Base-by-base conservation (phyloP, 805 yeast genomes). In the Zygosaccharomyces lentus region DNA sequence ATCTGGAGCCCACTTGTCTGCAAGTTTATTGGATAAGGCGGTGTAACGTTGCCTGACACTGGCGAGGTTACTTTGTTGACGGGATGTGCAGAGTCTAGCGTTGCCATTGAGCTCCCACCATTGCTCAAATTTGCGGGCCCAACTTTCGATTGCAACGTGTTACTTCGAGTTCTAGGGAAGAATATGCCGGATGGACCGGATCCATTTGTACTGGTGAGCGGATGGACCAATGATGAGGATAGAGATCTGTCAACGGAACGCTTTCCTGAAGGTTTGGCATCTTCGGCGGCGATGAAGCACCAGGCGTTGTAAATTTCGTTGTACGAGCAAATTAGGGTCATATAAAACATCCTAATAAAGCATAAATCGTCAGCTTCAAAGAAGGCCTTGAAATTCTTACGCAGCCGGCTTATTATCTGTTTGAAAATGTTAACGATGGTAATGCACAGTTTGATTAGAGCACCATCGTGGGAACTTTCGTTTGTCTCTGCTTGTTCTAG, bases 231-330 rank as follows among this genome's bases (percentile, higher is more conserved):
- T 12, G 43, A 40, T 10, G 37, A 32, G 32, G 43, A 40, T 31
- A 32, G n/a, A 10, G 43, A 40, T 15, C 37, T 31, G 21, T 26
- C 36, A 15, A 31, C 13, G 27, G 37, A 49, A 12, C 43, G 47
- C 19, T 43, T 49, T 17, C 46, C 43, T 9, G 46, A 39, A 9
- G 38, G 29, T 32, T 37, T 46, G 15, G 50, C 50, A 25, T 49
- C 50, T 32, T 49, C 49, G 6, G 54, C 52, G 15, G 55, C 50
- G 24, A 62, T 55, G 31, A 58, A 61, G 45, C 66, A 70, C 72
- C 81, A 82, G 0, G 89, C 85, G 60, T 85, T 85, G 53, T 72
- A 74, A 41, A 85, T 67, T 61, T 85, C 93, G 45, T 76, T 75
- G 50, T 84, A 76, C 0, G 86, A 75, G 27, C 86, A 83, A 56